Base-by-base conservation (phyloP, 352 stramenopile species). In the Albugo laibachii region DNA sequence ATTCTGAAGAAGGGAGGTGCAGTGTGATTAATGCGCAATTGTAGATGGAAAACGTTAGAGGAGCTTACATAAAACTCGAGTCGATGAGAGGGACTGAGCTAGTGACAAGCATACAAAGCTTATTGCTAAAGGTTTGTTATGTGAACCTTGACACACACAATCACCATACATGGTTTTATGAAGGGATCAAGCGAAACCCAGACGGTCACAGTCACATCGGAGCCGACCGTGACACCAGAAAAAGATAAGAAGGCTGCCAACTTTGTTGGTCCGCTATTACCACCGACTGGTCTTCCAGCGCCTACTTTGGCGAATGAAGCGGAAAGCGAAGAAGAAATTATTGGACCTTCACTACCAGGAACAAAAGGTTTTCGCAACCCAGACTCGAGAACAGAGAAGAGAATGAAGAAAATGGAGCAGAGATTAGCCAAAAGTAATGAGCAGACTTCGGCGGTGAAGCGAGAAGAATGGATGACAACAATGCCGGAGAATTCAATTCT, bases 391-490 rank as follows among this genome's bases (percentile, higher is more conserved):
- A 63, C 85, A 1, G 75, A 92, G 44, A 68, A 62, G 2, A 68
- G 83, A 58, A 92, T 92, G 73, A 57, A 49, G 19, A 63, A 59
- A 0, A 61, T 69, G 13, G 75, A 66, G 13, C 46, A 69, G 24
- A 53, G 71, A 48, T 88, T 31, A 57, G 81, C 42, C 63, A 83
- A 45, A 64, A 81, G 27, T 62, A 80, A 49, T 86, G 78, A 73
- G 59, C 81, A 5, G 16, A 38, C 13, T 14, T 41, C 53, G 0
- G 46, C 58, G 11, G 24, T 77, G 38, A 43, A 46, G 13, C 70
- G 75, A 24, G 63, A 88, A 57, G 69, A 75, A 21, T 92, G 78
- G 78, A 92, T 92, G 78, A 86, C 71, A 0, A 69, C 82, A 50
- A 84, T 87, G 71, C 73, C 75, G 12, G 63, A 83, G 41, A 77